These are phyloP conservation scores for Hypericum perforatum DNA, from an alignment of 345 rosid species.

Conservation along the genomic window DNA sequence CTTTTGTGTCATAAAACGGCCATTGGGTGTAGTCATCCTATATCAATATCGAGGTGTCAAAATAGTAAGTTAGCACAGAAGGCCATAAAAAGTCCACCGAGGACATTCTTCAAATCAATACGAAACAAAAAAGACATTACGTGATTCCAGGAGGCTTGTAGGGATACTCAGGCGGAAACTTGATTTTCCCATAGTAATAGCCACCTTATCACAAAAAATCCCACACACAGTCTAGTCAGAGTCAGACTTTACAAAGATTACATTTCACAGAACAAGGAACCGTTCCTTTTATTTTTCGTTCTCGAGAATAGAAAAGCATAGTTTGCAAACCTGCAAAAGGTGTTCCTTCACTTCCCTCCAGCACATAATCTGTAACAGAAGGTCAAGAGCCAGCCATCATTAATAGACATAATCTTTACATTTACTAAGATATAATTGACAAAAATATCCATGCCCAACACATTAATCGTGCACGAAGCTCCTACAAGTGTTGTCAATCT, in stretches of 20 bases:
- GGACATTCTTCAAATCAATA: conserved; percentile 1
- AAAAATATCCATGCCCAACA: too few relatives aligned
- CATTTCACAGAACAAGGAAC: too few relatives aligned
- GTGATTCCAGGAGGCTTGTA: conserved; percentile 98
- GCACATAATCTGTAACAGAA: conserved; percentile 59
- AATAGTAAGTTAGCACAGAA: neutral
- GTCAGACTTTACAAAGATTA: too few relatives aligned
- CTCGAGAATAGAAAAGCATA: neutral
- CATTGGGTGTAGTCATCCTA: conserved; percentile 97
- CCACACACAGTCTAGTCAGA: neutral
- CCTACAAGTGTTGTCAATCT: too few relatives aligned
- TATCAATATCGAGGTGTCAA: conserved; percentile 8
- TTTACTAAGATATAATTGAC: too few relatives aligned
- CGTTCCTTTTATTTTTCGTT: too few relatives aligned
- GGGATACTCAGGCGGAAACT: conserved; percentile 95
- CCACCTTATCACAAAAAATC: conserved; percentile 39
- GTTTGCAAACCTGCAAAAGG: conserved; percentile 76
- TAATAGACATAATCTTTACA: neutral
- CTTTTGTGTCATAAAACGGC: conserved; percentile 92
- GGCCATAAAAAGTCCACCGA: neutral
- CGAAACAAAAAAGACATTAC: conserved; percentile 31
- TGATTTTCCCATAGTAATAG: conserved; percentile 90
- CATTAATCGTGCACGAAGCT: too few relatives aligned
- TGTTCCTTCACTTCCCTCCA: conserved; percentile 94
- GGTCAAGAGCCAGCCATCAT: conserved; percentile 13